These are phyloP conservation scores for Pseudocercospora crystallina DNA, from an alignment of 2,329 filamentous ascomycete species.

Conservation along the genomic window DNA sequence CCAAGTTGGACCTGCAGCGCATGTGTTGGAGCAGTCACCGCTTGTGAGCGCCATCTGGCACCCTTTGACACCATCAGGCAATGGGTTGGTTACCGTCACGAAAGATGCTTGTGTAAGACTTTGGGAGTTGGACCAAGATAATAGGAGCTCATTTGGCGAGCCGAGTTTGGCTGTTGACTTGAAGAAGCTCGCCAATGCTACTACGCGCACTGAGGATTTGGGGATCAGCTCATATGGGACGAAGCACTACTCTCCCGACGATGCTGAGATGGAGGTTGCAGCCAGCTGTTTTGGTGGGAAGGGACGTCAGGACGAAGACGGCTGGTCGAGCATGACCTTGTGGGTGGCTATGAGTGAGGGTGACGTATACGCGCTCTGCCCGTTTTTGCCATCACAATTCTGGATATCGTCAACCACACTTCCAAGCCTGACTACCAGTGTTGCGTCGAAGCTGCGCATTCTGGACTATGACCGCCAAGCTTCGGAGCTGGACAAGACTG, in stretches of 20 bases:
- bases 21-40: conserved; percentile 81
- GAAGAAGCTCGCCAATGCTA: conserved; percentile 83
- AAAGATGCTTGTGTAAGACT: conserved; percentile 82
- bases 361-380: conserved; percentile 90
- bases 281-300: conserved; percentile 83
- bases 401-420: conserved; percentile 69
- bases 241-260: conserved; percentile 83
- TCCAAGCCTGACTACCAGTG: conserved; percentile 77
- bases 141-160: conserved; percentile 83
- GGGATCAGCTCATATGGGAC: conserved; percentile 70
- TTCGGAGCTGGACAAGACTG: conserved; percentile 46
- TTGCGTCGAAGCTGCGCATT: conserved; percentile 67
- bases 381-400: conserved; percentile 84
- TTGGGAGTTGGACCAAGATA: conserved; percentile 83
- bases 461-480: conserved; percentile 43
- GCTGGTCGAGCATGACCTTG: conserved; percentile 92
- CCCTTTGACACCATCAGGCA: conserved; percentile 78
- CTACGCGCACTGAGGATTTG: conserved; percentile 79
- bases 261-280: conserved; percentile 90
- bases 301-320: conserved; percentile 58
- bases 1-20: conserved; percentile 87
- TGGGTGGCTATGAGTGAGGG: conserved; percentile 96
- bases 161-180: conserved; percentile 83
- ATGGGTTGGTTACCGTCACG: conserved; percentile 83
- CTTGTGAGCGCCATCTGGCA: conserved; percentile 88